These are phyloP conservation scores for Castanea mollissima DNA, from an alignment of 306 rosid species.

Conservation along the genomic window DNA sequence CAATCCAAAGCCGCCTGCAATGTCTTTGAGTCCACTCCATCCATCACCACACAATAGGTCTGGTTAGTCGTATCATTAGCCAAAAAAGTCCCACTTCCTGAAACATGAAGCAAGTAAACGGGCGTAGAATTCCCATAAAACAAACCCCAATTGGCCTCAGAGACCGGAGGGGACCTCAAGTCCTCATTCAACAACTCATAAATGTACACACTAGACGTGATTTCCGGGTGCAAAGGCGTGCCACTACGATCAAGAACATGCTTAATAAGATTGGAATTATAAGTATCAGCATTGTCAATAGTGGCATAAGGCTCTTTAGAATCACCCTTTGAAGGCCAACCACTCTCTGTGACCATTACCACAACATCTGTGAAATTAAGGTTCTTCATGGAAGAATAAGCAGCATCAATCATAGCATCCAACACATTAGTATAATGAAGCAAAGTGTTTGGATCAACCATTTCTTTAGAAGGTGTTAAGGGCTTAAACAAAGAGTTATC, in stretches of 20 bases:
- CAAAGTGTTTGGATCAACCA: constrained; percentile 90
- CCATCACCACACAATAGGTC: constrained; percentile 69
- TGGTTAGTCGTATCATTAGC: constrained; percentile 73
- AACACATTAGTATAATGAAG: constrained; percentile 78
- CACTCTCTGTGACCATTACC: constrained; percentile 74
- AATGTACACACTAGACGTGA: constrained; percentile 64
- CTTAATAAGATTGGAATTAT: constrained; percentile 78
- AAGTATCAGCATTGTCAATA: constrained; percentile 63
- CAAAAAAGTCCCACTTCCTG: constrained; percentile 70
- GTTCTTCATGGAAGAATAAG: constrained; percentile 82
- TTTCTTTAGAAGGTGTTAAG: constrained; percentile 66
- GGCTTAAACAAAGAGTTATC: constrained; percentile 74
- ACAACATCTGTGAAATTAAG: constrained; percentile 65
- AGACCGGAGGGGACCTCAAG: constrained; percentile 70
- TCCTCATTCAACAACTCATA: constrained; percentile 83
- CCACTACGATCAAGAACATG: constrained; percentile 74
- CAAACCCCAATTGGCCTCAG: constrained; percentile 86
- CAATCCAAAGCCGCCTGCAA: constrained; percentile 92
- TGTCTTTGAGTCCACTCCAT: constrained; percentile 57
- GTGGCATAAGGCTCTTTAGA: constrained; percentile 79
- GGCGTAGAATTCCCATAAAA: constrained; percentile 71
- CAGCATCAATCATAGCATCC: constrained; percentile 87
- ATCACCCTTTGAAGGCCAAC: constrained; percentile 89
- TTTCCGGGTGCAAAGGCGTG: constrained; percentile 80
- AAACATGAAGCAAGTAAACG: constrained; percentile 68